Base-by-base conservation (phyloP, 2,329 filamentous ascomycete genomes). In the Phyllosticta citribraziliensis region DNA sequence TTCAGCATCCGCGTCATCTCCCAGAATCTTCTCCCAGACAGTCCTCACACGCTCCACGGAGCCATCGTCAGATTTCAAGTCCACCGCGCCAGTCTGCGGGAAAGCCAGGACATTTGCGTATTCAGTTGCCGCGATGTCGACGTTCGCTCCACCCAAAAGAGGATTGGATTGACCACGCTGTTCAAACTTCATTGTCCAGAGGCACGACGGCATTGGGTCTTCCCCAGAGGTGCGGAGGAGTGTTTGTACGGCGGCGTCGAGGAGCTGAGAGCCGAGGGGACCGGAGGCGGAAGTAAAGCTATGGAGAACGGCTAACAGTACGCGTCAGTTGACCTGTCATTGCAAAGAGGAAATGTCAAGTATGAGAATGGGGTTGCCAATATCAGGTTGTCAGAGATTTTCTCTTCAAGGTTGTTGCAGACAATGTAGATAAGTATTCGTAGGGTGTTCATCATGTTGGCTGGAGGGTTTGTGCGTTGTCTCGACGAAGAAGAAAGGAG, bases 341-440 rank as follows among this genome's bases (percentile, higher is more conserved):
- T 35, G 27, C 62, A 64, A 60, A 67, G 65, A 62, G 61, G 63
- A 63, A 53, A 40, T 55, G 61, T 62, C 62, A 66, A 33, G 58
- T 64, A 55, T 55, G n/a, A 54, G 27, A 22, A 22, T 47, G n/a
- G 12, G 50, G 30, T 64, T 61, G 72, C 74, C 79, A 76, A 77
- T 69, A 84, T 95, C 91, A 96, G 91, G 79, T 87, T 90, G 86
- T 93, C 87, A 93, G 88, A 91, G 85, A 83, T 83, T 80, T 80
- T 81, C 82, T 94, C 91, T 86, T 95, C 92, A 96, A 88, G 82
- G 82, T 75, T 79, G 78, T 88, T 96, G 73, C 93, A 92, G 93
- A 89, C 91, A 97, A 97, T 97, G 93, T 97, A 97, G 93, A 97
- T 97, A 97, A 97, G 92, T 92, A 90, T 94, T 95, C 82, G 76